Percentiles rank a stretch among this genome's conserved stretches.
Conservation (phyloP, 2,329 filamentous ascomycete species). For the Xylaria multiplex region DNA sequence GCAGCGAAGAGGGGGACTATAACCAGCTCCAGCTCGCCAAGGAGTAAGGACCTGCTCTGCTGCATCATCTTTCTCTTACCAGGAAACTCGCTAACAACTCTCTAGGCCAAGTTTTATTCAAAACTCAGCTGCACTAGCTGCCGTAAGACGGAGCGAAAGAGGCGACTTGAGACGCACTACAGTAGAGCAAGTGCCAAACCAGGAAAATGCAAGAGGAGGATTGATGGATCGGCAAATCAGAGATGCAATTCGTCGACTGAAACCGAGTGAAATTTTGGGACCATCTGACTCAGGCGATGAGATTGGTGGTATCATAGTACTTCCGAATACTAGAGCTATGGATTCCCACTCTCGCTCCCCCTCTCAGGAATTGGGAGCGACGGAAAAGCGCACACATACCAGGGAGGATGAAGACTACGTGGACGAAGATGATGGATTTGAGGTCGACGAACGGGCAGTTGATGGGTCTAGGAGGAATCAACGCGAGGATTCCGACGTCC, state of each 20-base stretch:
- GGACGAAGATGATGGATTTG: conserved; percentile 37
- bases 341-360: conserved; percentile 1
- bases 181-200: conserved; percentile 29
- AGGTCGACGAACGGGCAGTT: conserved; percentile 42
- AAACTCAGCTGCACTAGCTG: conserved; percentile 37
- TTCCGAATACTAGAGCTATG: neutral
- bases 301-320: conserved; percentile 3
- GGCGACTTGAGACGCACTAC: neutral
- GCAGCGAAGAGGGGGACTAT: conserved; percentile 38
- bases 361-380: conserved; percentile 19
- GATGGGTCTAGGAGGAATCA: conserved; percentile 35
- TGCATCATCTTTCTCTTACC: neutral
- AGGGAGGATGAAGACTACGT: conserved; percentile 31
- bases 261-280: conserved; percentile 37
- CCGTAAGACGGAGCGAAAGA: conserved; percentile 39
- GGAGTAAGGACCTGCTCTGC: conserved; percentile 36
- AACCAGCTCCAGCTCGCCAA: conserved; percentile 36
- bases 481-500: conserved; percentile 9
- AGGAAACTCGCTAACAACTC: conserved; percentile 33
- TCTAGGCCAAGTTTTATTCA: conserved; percentile 44
- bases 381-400: conserved; percentile 9
- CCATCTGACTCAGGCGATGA: conserved; percentile 15
- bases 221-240: conserved; percentile 29
- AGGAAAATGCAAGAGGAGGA: conserved; percentile 31
- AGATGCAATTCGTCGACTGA: conserved; percentile 40